A percentile compares a stretch with the other conserved stretches of the same genome.
Evolutionary conservation across 148 eudicot species (phyloP).

Genomic region (Cornus florida): DNA sequence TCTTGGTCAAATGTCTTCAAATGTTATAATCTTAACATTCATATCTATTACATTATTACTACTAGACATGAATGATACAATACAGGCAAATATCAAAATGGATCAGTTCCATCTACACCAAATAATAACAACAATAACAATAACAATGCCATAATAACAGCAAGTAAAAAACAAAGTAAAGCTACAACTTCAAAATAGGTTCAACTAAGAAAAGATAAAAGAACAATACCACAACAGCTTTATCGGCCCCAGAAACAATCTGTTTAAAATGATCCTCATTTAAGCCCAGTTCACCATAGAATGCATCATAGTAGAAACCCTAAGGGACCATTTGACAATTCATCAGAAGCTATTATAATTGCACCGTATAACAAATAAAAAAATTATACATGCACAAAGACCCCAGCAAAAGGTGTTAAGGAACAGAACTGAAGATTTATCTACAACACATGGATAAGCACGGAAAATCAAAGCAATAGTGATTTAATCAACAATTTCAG

Average conservation of each 20-base stretch:
- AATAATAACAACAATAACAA: background rate
- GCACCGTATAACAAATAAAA: background rate
- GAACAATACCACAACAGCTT: slow-evolving; percentile 73
- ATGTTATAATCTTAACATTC: background rate
- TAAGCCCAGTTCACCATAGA: slow-evolving; percentile 85
- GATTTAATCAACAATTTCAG: background rate
- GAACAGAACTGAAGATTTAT: background rate
- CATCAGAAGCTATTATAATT: background rate
- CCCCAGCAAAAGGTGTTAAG: background rate
- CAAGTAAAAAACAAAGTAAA: background rate
- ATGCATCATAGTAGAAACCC: slow-evolving; percentile 98
- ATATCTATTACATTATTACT: too few relatives aligned
- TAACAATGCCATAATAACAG: background rate
- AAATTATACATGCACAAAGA: background rate
- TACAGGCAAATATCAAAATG: background rate
- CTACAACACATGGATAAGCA: background rate
- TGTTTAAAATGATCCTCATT: slow-evolving; percentile 88
- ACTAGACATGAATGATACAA: background rate
- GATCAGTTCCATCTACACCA: background rate
- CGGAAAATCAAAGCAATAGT: background rate
- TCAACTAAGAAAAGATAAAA: slow-evolving; percentile 11
- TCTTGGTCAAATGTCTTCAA: too few relatives aligned
- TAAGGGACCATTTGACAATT: slow-evolving; percentile 22
- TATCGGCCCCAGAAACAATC: slow-evolving; percentile 65
- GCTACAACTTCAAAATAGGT: background rate